Evolutionary conservation across 768 basidiomycete genomes (phyloP).

Genomic region (Coprinopsis sp.): DNA sequence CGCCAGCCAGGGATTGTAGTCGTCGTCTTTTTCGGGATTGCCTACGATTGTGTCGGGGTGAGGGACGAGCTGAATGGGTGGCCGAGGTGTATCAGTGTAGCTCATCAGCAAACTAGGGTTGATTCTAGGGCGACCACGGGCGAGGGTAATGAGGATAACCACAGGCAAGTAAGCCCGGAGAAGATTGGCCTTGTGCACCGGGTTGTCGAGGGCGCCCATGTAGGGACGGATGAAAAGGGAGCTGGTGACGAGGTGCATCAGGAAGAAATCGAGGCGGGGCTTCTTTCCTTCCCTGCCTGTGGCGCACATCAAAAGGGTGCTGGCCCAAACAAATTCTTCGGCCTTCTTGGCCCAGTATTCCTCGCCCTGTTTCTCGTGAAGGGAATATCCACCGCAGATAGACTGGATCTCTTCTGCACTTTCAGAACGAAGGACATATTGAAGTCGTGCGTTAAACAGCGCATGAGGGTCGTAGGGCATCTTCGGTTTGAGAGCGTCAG

Average conservation of each 20-base stretch:
- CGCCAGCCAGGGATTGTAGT: constrained; percentile 50
- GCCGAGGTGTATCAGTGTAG: constrained; percentile 37
- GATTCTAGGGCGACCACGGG: constrained; percentile 54
- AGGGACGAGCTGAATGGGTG: constrained; percentile 21
- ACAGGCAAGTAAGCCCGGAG: constrained; percentile 39
- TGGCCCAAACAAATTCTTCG: constrained; percentile 48
- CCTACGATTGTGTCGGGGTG: constrained; percentile 26
- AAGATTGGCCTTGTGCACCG: constrained; percentile 38
- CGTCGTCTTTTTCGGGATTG: constrained; percentile 28
- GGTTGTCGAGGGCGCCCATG: constrained; percentile 27
- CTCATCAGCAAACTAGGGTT: constrained; percentile 43
- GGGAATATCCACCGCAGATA: constrained; percentile 37
- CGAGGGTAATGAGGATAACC: constrained; percentile 26
- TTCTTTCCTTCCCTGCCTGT: constrained; percentile 42
- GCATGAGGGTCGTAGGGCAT: constrained; percentile 49
- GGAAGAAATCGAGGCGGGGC: constrained; percentile 52
- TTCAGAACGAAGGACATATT: constrained; percentile 30
- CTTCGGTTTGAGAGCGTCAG: constrained; percentile 41
- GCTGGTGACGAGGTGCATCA: constrained; percentile 55
- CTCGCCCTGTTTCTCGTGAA: constrained; percentile 29
- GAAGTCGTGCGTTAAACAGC: constrained; percentile 31
- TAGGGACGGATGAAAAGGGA: constrained; percentile 46
- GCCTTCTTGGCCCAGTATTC: constrained; percentile 35
- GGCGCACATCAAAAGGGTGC: constrained; percentile 43
- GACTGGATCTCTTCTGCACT: constrained; percentile 41